A percentile compares a stretch with the other conserved stretches of the same genome.
These are phyloP conservation scores for Wallacemonas sp. DNA, from an alignment of 208 protist genomes.

Conservation along the genomic window DNA sequence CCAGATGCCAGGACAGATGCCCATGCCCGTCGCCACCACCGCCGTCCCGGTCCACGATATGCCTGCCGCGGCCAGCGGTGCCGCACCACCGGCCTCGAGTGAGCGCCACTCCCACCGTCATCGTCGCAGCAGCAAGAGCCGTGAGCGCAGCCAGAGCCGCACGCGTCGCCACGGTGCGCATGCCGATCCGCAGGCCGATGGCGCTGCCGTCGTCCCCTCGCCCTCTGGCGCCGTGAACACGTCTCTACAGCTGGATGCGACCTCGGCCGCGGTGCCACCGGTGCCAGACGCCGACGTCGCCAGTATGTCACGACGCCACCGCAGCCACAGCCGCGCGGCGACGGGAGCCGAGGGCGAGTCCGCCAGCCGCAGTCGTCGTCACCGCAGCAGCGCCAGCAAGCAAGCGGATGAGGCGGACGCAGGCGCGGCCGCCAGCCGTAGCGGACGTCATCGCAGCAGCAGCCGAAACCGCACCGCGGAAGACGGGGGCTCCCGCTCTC, in stretches of 20 bases:
- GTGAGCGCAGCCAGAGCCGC: slow-evolving; percentile 22
- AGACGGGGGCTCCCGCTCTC: slow-evolving; percentile 1
- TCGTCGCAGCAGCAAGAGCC: slow-evolving; percentile 20
- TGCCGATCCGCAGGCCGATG: slow-evolving; percentile 1
- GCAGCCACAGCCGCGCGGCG: not conserved
- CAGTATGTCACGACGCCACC: slow-evolving; percentile 9
- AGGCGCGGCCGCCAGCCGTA: not conserved
- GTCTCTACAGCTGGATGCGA: not conserved
- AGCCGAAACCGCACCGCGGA: slow-evolving; percentile 6
- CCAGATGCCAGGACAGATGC: not conserved
- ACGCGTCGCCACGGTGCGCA: slow-evolving; percentile 17
- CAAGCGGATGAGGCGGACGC: not conserved
- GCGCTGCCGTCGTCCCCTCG: too few species aligned
- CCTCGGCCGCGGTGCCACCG: not conserved
- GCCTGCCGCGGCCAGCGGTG: not conserved
- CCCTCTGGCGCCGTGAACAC: slow-evolving; percentile 2
- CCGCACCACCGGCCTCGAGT: not conserved
- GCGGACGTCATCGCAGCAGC: slow-evolving; percentile 6
- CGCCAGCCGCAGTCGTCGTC: slow-evolving; percentile 1
- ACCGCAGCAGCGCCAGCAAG: slow-evolving; percentile 11
- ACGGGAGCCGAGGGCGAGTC: slow-evolving; percentile 2
- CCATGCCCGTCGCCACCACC: slow-evolving; percentile 11
- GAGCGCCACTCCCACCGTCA: not conserved
- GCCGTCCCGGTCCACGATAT: slow-evolving; percentile 1
- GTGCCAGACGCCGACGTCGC: not conserved